Base-by-base conservation (phyloP, 2,329 filamentous ascomycete genomes). In the Monilinia vaccinii-corymbosi region DNA sequence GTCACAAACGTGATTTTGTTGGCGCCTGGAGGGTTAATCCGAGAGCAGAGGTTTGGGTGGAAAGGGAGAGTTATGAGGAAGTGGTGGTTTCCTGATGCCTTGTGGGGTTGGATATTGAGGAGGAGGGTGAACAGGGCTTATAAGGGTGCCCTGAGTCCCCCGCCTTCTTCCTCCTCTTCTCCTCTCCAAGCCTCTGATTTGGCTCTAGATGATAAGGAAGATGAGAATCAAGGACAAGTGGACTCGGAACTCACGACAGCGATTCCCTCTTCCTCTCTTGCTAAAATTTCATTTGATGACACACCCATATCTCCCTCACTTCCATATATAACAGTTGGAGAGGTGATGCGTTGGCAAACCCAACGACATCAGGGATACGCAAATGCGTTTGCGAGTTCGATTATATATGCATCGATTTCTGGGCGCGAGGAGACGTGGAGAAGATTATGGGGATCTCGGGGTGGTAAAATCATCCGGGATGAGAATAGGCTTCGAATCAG, bases 11-110 rank as follows among this genome's bases (percentile, higher is more conserved):
- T 97, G 25, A 78, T 94, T 13, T 80, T 96, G 7, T 80, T 97
- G 46, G 90, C 91, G 0, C 91, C 92, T 0, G 80, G 86, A 0
- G 92, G 92, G 0, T 77, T 96, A 48, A 82, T 96, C 65, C 76
- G 81, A 46, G 73, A 77, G 0, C 73, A 77, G 60, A 78, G 78
- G 66, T 81, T 85, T 62, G 80, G 80, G 25, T 71, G 73, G 42
- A 64, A 75, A 11, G 77, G 76, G 34, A 76, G 78, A 45, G 69
- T 82, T 58, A 67, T 84, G 56, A 85, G 84, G 72, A 75, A 78
- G 8, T 80, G 80, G 18, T 65, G 81, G 48, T 70, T 86, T 16
- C 82, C 83, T 2, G 78, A 80, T 63, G 72, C 75, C 4, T 66
- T 85, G 36, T 58, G 64, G 8, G 66, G 62, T 31, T 64, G 46